A percentile compares a stretch with the other conserved stretches of the same genome.
These are phyloP conservation scores for Pythium folliculosum DNA, from an alignment of 352 stramenopile species.

Conservation along the genomic window DNA sequence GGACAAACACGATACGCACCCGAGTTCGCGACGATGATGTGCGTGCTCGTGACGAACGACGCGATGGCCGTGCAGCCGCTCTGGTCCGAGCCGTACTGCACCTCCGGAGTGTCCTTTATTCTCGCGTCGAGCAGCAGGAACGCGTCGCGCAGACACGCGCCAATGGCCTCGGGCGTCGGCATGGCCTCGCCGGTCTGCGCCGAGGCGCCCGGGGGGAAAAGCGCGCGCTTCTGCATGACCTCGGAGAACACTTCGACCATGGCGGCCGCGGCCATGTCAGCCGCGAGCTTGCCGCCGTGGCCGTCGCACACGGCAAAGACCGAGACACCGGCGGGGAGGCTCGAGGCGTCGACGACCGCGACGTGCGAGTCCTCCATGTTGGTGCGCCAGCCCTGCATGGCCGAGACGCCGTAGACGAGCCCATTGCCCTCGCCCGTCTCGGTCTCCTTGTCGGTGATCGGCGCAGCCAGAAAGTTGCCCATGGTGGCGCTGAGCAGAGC, in stretches of 20 bases:
- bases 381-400: constrained; percentile 84
- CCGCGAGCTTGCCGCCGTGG: constrained; percentile 63
- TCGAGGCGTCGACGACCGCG: constrained; percentile 44
- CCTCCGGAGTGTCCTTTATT: constrained; percentile 55
- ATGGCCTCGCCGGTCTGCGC: constrained; percentile 31
- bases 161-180: constrained; percentile 53
- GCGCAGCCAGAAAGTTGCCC: constrained; percentile 81
- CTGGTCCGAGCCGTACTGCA: constrained; percentile 56
- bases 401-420: constrained; percentile 61
- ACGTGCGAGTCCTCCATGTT: constrained; percentile 86
- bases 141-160: constrained; percentile 54
- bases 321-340: constrained; percentile 49
- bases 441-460: constrained; percentile 81
- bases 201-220: constrained; percentile 25
- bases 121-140: constrained; percentile 68
- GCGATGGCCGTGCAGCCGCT: constrained; percentile 80
- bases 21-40: constrained; percentile 83
- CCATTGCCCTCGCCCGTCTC: constrained; percentile 49
- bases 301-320: constrained; percentile 85
- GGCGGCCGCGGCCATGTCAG: constrained; percentile 50
- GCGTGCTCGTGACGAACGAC: constrained; percentile 59
- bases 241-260: constrained; percentile 41
- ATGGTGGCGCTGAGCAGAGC: constrained; percentile 36
- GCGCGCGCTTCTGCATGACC: constrained; percentile 34
- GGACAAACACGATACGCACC: constrained; percentile 27